Base-by-base conservation (phyloP, 2,329 filamentous ascomycete genomes). In the Cladosporium sp. region DNA sequence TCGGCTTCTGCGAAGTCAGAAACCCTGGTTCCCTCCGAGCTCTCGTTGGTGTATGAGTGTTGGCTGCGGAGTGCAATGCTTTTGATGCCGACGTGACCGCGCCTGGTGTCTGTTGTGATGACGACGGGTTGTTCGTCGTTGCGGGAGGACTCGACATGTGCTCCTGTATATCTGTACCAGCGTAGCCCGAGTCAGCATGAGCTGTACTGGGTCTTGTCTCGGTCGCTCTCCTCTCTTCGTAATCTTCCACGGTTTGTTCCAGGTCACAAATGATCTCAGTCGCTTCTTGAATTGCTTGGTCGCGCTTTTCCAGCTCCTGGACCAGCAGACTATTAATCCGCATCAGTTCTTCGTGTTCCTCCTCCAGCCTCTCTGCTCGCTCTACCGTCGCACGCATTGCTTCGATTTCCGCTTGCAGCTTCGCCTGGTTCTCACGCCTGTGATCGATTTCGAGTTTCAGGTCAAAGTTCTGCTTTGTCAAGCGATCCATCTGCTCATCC, bases 401-500 rank as follows among this genome's bases (percentile, higher is more conserved):
- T 36, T 84, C 79, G n/a, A 86, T 64, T 39, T 78, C 77, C 34
- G 80, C 77, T 66, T 89, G 85, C 34, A 90, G 66, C 20, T 74
- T 75, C 8, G 77, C 78, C 65, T 88, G 85, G 54, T 81, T 79
- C 71, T 90, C 83, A 25, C 87, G 79, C 6, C 86, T 80, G 66
- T 90, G 86, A 64, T 82, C 89, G 1, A 91, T 72, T 68, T 90
- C 87, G 32, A 90, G 76, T 70, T 91, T 90, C 40, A 91, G 77
- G 63, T 89, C 87, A 64, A 90, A 91, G 66, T 90, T 91, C 72
- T 89, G 83, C 68, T 91, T 91, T 70, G 87, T 84, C 20, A 90
- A 73, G 1, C 78, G 85, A 4, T 87, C 88, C 53, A 90, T 74
- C 55, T 85, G 83, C 80, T 88, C 65, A 50, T 90, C 86, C 76